Conservation (phyloP, 805 yeast genomes). For the Gaillardinia entomophila region DNA sequence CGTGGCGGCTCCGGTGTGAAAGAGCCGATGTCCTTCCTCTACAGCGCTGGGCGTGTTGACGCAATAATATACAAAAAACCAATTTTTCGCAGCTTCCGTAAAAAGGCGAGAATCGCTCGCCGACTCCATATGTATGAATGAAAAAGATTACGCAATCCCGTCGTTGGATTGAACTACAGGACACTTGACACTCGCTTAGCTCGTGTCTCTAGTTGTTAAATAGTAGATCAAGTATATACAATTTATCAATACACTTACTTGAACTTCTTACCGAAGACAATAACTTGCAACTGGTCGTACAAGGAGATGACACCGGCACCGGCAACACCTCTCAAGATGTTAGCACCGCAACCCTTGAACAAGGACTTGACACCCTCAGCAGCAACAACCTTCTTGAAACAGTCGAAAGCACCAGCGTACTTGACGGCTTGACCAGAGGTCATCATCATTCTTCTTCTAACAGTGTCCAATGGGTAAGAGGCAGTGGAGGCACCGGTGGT, state of each 20-base stretch:
- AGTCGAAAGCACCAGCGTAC: conserved; percentile 92
- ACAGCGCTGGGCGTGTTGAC: conserved; percentile 4
- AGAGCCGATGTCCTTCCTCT: conserved; percentile 12
- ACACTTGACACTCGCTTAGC: no score
- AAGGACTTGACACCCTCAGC: conserved; percentile 91
- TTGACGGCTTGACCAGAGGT: conserved; percentile 98
- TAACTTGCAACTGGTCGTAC: conserved; percentile 94
- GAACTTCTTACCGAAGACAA: conserved; percentile 95
- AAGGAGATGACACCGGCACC: conserved; percentile 99
- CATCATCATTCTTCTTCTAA: conserved; percentile 99
- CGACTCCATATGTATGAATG: no score
- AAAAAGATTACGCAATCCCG: no score
- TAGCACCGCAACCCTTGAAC: conserved; percentile 99
- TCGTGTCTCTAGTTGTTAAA: no score
- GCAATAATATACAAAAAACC: conserved; percentile 31
- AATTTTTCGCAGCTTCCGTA: no score
- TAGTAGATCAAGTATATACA: neutral
- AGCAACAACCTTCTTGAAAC: conserved; percentile 86
- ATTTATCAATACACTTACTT: conserved; percentile 33
- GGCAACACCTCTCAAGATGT: conserved; percentile 99
- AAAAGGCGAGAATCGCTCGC: no score
- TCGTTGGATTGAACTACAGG: no score
- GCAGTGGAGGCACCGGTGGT: conserved; percentile 98
- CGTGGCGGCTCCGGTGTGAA: no score
- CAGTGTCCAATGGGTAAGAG: conserved; percentile 98